Evolutionary conservation across 306 rosid species (phyloP), one percentile per base, ranked within the genome.

Genomic region (Pterocarpus santalinus): DNA sequence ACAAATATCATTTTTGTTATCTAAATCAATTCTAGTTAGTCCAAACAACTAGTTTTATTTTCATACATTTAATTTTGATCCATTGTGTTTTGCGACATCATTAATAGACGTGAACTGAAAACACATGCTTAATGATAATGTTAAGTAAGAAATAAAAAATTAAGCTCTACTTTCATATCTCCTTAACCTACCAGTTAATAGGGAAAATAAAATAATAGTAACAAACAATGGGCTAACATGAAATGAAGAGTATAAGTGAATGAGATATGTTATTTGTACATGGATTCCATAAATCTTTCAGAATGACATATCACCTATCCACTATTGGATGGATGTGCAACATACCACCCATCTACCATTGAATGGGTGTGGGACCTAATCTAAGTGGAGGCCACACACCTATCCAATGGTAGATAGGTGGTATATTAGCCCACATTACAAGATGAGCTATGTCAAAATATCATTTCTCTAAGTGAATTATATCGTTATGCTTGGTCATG

Each of bases 401-500:
- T n/a, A n/a, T n/a, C n/a, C n/a, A n/a, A n/a, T n/a, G n/a, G n/a
- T n/a, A n/a, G n/a, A n/a, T n/a, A n/a, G n/a, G n/a, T n/a, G n/a
- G n/a, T n/a, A n/a, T n/a, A n/a, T n/a, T n/a, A n/a, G n/a, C n/a
- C n/a, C n/a, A n/a, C n/a, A n/a, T n/a, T n/a, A n/a, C n/a, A n/a
- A n/a, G n/a, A n/a, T n/a, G n/a, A n/a, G n/a, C n/a, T n/a, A n/a
- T n/a, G n/a, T n/a, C n/a, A n/a, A n/a, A n/a, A n/a, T n/a, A n/a
- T n/a, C n/a, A n/a, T n/a, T n/a, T n/a, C n/a, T n/a, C n/a, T n/a
- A n/a, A n/a, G n/a, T n/a, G n/a, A n/a, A n/a, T n/a, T 79, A 83
- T 94, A 22, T 94, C 89, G 47, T 90, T 85, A 75, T 94, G 98
- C 60, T 83, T 74, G 55, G 94, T 92, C 82, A 86, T 63, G 82